A percentile compares a stretch with the other conserved stretches of the same genome.
These are phyloP conservation scores for Talaromyces adpressus DNA, from an alignment of 495 filamentous ascomycete genomes.

Conservation along the genomic window DNA sequence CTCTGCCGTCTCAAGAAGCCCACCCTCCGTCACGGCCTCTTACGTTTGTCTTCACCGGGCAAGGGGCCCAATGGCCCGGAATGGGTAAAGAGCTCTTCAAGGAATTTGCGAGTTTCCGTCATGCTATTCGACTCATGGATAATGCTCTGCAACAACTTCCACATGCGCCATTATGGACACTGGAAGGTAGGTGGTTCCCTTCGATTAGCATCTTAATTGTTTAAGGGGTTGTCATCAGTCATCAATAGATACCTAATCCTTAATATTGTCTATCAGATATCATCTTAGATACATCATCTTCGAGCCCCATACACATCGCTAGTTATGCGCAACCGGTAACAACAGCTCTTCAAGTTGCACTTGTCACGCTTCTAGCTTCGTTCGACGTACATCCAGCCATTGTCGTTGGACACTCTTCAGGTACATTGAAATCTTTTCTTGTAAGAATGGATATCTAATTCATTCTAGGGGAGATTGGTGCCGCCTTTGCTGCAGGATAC, in stretches of 20 bases:
- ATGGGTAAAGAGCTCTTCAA: slow-evolving; percentile 32
- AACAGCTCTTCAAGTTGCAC: slow-evolving; percentile 36
- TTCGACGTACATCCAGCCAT: slow-evolving; percentile 5
- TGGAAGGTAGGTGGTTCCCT: slow-evolving; percentile 35
- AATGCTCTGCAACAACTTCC: slow-evolving; percentile 22
- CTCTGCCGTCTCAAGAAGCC: neutral
- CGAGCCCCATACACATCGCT: neutral
- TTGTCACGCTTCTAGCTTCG: neutral
- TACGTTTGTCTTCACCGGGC: slow-evolving; percentile 17
- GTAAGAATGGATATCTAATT: no score
- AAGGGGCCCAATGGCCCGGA: slow-evolving; percentile 35
- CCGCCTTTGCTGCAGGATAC: slow-evolving; percentile 13
- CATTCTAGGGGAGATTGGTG: slow-evolving; percentile 15
- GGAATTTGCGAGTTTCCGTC: slow-evolving; percentile 21
- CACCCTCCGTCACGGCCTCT: neutral
- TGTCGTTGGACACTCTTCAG: slow-evolving; percentile 14
- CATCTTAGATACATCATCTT: neutral
- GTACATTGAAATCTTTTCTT: no score
- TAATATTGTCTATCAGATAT: no score
- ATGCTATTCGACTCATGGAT: slow-evolving; percentile 36
- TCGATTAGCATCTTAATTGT: no score
- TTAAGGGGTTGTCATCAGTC: no score
- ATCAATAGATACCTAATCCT: no score
- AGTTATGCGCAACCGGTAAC: slow-evolving; percentile 17
- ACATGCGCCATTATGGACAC: slow-evolving; percentile 33